Evolutionary conservation across 352 stramenopile genomes (phyloP), one percentile per base, ranked within the genome.

Genomic region (Thraustochytrium sp.): DNA sequence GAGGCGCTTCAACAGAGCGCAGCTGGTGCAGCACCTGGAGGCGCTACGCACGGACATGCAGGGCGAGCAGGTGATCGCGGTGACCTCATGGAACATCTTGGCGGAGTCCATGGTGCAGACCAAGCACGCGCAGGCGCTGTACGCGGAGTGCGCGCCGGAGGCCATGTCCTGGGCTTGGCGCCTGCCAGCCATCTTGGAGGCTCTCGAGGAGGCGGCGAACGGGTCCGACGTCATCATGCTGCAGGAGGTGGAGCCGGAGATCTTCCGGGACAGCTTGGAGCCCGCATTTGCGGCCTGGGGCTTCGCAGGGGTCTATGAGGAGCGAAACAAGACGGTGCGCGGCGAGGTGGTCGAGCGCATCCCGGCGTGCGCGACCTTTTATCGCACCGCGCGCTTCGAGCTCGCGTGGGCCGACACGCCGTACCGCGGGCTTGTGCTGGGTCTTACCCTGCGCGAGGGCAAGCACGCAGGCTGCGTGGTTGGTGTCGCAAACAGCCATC

Each of bases 31-130:
- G 42, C 42, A 49, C 5, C 5, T 16, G 42, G 5, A 5, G 42
- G 16, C 42, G 5, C 5, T 16, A 16, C 42, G 5, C 42, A 49
- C 5, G 5, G 42, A 49, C 5, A 16, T 49, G 42, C 5, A 49
- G 42, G 5, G 42, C 42, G 42, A 49, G 5, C 42, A 21, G 5
- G 54, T 5, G 26, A 13, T 80, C 9, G 4, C 68, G 37, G 31
- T 80, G 21, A 29, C 63, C 18, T 65, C 48, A 18, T 80, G 48
- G 48, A 80, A 80, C 53, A 75, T 80, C 21, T 34, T 80, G 23
- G 68, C 68, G 18, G 38, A 80, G 44, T 55, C 40, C 4, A 46
- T 80, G 31, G 65, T 36, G 13, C 49, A 37, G 11, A 77, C 42
- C 9, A 34, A n/a, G 18, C 42, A 62, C 34, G 49, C 13, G 0